phyloP scores from a whole-genome alignment of 2,329 filamentous ascomycete genomes.

The Epicoccum sorghinum region DNA sequence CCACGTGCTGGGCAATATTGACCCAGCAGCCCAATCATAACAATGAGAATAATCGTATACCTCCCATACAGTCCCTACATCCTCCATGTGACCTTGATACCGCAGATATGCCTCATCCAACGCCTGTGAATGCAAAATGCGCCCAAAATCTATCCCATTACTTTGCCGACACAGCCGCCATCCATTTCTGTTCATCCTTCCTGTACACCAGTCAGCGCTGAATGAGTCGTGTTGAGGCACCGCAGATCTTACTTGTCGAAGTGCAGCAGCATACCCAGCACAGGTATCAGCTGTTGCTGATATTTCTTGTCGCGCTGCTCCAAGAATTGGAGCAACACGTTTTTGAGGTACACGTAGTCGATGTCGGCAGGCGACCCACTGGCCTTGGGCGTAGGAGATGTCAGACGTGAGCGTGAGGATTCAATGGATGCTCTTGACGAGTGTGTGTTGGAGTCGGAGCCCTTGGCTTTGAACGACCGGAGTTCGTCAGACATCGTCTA shows the following conservation, averaged over 20 bases:
- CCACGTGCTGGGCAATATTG: too few species aligned
- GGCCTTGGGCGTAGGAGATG: conserved; percentile 55
- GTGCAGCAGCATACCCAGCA: conserved; percentile 75
- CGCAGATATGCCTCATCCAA: conserved; percentile 2
- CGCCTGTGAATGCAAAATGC: conserved; percentile 8
- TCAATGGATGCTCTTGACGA: conserved; percentile 67
- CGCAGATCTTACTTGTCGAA: conserved; percentile 70
- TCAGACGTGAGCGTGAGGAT: conserved; percentile 54
- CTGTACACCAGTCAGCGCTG: conserved; percentile 47
- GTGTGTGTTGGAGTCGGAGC: conserved; percentile 52
- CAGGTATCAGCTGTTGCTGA: conserved; percentile 76
- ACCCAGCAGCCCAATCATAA: too few species aligned
- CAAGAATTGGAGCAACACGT: conserved; percentile 79
- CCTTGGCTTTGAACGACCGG: conserved; percentile 53
- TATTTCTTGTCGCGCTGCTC: conserved; percentile 80
- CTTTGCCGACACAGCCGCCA: conserved; percentile 69
- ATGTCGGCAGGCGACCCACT: conserved; percentile 45
- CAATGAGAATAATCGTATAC: too few species aligned
- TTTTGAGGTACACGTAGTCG: conserved; percentile 77
- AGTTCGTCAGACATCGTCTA: conserved; percentile 64
- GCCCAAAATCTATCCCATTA: conserved; percentile 25
- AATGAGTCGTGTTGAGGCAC: background rate
- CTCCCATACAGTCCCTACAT: too few species aligned
- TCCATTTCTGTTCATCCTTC: conserved; percentile 86
- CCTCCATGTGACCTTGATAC: background rate